phyloP scores from a whole-genome alignment of 495 filamentous ascomycete genomes.

The Tuber melanosporum region DNA sequence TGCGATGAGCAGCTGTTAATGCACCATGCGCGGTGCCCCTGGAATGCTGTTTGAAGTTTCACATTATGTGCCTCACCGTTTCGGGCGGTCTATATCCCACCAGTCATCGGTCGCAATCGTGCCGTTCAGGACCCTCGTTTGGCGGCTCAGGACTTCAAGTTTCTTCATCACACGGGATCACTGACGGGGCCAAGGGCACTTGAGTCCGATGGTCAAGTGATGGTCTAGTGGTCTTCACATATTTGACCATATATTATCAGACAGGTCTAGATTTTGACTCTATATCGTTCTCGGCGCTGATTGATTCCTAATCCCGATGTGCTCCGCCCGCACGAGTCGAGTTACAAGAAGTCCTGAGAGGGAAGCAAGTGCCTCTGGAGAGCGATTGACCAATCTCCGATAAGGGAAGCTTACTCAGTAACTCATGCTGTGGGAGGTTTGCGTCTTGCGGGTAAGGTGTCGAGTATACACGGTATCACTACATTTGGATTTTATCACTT shows the following conservation, averaged over 20 bases:
- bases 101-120: not conserved
- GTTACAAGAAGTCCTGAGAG: not conserved
- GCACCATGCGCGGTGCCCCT: constrained; percentile 1
- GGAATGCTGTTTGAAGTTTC: constrained; percentile 1
- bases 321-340: not conserved
- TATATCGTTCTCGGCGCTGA: not conserved
- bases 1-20: constrained; percentile 4
- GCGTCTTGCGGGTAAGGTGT: not conserved
- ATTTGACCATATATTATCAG: not conserved
- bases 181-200: not conserved
- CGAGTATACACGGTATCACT: not conserved
- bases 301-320: not conserved
- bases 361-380: not conserved
- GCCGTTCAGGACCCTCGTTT: not conserved
- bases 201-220: not conserved
- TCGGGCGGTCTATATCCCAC: not conserved
- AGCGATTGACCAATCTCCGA: not conserved
- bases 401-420: not conserved
- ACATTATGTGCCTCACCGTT: not conserved
- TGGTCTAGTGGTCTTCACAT: not conserved
- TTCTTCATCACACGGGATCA: not conserved
- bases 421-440: not conserved
- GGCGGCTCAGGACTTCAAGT: not conserved
- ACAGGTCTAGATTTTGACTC: not conserved
- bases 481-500: not conserved